These are phyloP conservation scores for Aureobasidium melanogenum DNA, from an alignment of 2,329 filamentous ascomycete genomes.

Conservation along the genomic window DNA sequence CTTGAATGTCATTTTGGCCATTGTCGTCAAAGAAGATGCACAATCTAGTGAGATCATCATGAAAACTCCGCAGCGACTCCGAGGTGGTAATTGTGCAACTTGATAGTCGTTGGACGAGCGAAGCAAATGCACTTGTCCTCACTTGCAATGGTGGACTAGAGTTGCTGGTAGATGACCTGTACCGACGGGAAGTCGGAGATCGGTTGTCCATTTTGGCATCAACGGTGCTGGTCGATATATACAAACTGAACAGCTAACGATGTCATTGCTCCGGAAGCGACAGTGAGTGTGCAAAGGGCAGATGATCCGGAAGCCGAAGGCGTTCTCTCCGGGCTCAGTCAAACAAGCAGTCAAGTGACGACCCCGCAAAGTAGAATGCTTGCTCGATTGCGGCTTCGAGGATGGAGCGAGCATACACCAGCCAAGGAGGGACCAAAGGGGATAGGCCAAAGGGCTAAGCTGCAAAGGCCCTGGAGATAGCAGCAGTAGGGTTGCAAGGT, in stretches of 20 bases:
- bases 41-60: conserved; percentile 11
- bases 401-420: not conserved
- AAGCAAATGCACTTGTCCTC: conserved; percentile 8
- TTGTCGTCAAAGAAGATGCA: conserved; percentile 6
- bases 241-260: conserved; percentile 3
- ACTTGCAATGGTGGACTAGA: conserved; percentile 12
- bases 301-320: conserved; percentile 2
- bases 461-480: not conserved
- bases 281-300: not conserved
- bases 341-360: conserved; percentile 3
- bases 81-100: not conserved
- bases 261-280: conserved; percentile 9
- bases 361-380: conserved; percentile 2
- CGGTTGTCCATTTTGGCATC: conserved; percentile 8
- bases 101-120: conserved; percentile 12
- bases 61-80: conserved; percentile 4
- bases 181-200: conserved; percentile 2
- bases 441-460: not conserved
- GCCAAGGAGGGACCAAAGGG: not conserved
- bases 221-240: conserved; percentile 8
- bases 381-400: not conserved
- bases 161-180: conserved; percentile 15
- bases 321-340: conserved; percentile 4
- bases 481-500: conserved; percentile 2
- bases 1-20: conserved; percentile 34